Percentiles rank a stretch among this genome's conserved stretches.
Evolutionary conservation across 176 grass and related monocot species (phyloP).

Genomic region (sorghum (Sorghum bicolor)): DNA sequence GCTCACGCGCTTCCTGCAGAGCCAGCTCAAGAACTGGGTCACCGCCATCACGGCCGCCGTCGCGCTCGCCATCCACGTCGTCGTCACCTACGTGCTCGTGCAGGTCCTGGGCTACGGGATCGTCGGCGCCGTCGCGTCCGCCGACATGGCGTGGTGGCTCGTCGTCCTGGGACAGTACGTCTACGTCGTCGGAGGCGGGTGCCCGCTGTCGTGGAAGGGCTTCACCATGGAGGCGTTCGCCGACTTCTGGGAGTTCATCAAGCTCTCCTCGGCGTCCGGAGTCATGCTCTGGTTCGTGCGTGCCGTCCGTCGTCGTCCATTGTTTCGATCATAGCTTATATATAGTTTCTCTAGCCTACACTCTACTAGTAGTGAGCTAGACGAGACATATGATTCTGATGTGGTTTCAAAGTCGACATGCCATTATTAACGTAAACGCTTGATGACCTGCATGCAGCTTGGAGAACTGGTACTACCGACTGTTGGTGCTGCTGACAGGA

Average conservation of each 20-base stretch:
- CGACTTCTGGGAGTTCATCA: conserved; percentile 58
- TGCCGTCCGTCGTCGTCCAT: neutral
- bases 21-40: conserved; percentile 62
- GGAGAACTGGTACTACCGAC: conserved; percentile 76
- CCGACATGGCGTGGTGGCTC: conserved; percentile 52
- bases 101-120: neutral
- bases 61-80: conserved; percentile 36
- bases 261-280: conserved; percentile 48
- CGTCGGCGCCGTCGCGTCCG: conserved; percentile 18
- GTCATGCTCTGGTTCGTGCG: conserved; percentile 63
- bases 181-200: conserved; percentile 40
- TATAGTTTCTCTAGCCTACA: too few species aligned
- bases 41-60: conserved; percentile 16
- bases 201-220: conserved; percentile 53
- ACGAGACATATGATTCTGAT: neutral
- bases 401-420: too few species aligned
- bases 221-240: conserved; percentile 57
- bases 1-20: conserved; percentile 54
- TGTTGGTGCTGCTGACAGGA: conserved; percentile 67
- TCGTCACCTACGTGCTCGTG: conserved; percentile 49
- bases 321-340: too few species aligned
- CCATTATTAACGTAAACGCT: too few species aligned
- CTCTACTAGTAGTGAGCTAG: too few species aligned
- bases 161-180: conserved; percentile 33
- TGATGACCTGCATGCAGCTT: conserved; percentile 31